A percentile compares a stretch with the other conserved stretches of the same genome.
phyloP scores from a whole-genome alignment of 2,329 filamentous ascomycete genomes.

The Rachicladosporium sp. region DNA sequence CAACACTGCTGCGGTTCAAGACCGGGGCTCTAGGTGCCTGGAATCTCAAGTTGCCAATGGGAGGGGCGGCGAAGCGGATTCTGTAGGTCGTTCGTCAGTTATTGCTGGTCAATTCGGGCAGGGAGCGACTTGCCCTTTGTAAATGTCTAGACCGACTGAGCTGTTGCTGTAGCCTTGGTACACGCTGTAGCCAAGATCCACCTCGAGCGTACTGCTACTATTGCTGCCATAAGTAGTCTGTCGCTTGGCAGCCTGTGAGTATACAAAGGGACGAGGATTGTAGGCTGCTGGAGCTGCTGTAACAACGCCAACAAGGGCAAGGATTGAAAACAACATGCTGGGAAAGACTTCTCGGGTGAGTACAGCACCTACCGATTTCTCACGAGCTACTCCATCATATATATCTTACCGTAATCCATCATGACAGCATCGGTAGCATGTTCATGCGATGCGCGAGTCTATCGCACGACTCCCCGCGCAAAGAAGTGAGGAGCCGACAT shows the following conservation, averaged over 20 bases:
- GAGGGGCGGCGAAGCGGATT: constrained; percentile 16
- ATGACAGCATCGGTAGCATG: too few relatives aligned
- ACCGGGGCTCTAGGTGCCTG: constrained; percentile 11
- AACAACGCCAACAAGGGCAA: constrained; percentile 2
- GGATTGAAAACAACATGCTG: too few relatives aligned
- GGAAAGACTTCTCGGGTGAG: too few relatives aligned
- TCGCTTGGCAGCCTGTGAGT: constrained; percentile 6
- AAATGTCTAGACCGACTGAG: constrained; percentile 10
- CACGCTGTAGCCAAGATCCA: constrained; percentile 16
- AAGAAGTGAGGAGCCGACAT: too few relatives aligned
- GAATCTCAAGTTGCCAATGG: constrained; percentile 14
- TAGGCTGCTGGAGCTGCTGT: constrained; percentile 7
- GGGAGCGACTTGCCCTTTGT: constrained; percentile 9
- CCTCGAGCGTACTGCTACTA: constrained; percentile 5
- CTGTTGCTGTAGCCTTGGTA: constrained; percentile 13
- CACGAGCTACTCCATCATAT: too few relatives aligned
- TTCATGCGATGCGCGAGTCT: too few relatives aligned
- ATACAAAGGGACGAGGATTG: constrained; percentile 6
- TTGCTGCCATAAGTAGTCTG: constrained; percentile 3
- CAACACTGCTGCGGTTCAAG: too few relatives aligned
- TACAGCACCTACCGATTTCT: too few relatives aligned
- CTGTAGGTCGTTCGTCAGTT: constrained; percentile 4
- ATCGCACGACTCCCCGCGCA: too few relatives aligned
- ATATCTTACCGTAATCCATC: too few relatives aligned
- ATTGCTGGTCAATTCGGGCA: too few relatives aligned